These are phyloP conservation scores for Hanseniaspora uvarum DNA, from an alignment of 1,139 yeast species.

Conservation along the genomic window DNA sequence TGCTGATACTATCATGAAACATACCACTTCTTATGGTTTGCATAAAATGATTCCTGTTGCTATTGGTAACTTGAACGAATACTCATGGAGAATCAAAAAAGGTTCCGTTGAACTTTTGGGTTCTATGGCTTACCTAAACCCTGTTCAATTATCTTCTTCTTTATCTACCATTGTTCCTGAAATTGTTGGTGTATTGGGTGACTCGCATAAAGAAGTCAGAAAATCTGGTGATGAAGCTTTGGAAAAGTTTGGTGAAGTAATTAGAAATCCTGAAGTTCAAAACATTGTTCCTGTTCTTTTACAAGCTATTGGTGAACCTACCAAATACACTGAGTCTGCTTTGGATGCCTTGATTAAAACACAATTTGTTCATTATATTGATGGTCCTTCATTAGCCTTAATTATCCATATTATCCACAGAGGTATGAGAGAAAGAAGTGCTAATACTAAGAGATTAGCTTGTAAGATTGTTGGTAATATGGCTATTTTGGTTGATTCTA, in stretches of 20 bases:
- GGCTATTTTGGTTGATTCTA: constrained; percentile 88
- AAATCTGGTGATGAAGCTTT: constrained; percentile 86
- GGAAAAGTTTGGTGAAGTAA: constrained; percentile 90
- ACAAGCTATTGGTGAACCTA: constrained; percentile 92
- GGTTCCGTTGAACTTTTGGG: constrained; percentile 95
- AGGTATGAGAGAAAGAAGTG: constrained; percentile 90
- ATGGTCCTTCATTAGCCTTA: constrained; percentile 92
- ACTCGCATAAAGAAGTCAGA: constrained; percentile 91
- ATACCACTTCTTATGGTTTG: constrained; percentile 86
- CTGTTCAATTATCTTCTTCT: constrained; percentile 82
- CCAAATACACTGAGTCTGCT: constrained; percentile 78
- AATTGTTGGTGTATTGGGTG: constrained; percentile 88
- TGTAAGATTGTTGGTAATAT: constrained; percentile 97
- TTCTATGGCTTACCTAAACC: constrained; percentile 95
- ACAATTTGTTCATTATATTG: constrained; percentile 92
- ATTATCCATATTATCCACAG: constrained; percentile 89
- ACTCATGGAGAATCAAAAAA: constrained; percentile 92
- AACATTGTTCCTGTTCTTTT: constrained; percentile 77
- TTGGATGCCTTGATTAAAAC: constrained; percentile 78
- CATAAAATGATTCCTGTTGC: constrained; percentile 86
- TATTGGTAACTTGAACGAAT: constrained; percentile 71
- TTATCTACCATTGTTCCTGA: constrained; percentile 87
- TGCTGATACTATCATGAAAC: constrained; percentile 78
- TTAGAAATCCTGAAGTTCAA: constrained; percentile 94
- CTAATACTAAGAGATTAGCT: constrained; percentile 82